Conservation (phyloP, 768 basidiomycete genomes). For the Rhodotorula toruloides region DNA sequence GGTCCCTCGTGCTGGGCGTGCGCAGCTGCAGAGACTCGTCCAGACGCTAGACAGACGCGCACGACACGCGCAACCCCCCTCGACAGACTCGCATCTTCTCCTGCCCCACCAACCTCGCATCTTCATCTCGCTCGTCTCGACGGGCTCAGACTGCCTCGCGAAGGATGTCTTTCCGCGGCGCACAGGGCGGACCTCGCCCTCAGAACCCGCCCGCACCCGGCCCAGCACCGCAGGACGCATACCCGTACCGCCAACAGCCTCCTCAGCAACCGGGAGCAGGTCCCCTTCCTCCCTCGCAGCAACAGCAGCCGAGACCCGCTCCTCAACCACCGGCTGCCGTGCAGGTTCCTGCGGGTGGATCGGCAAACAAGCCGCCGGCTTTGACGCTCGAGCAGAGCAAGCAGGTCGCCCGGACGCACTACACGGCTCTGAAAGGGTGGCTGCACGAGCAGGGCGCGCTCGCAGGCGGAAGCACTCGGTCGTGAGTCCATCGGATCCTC, state of each 20-base stretch:
- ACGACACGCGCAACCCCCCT: too few species aligned
- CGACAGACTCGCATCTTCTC: neutral
- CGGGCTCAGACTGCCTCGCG: neutral
- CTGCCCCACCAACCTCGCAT: too few species aligned
- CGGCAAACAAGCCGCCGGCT: constrained; percentile 10
- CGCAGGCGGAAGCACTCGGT: constrained; percentile 2
- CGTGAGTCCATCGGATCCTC: neutral
- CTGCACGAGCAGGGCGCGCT: constrained; percentile 21
- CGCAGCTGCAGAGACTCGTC: too few species aligned
- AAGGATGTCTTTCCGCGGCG: constrained; percentile 8
- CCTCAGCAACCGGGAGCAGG: constrained; percentile 3
- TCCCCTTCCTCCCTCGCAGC: neutral
- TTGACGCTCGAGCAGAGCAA: constrained; percentile 23
- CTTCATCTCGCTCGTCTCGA: neutral
- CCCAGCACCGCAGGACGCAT: too few species aligned
- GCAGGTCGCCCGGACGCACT: constrained; percentile 24
- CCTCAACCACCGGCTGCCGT: neutral
- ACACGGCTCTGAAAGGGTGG: constrained; percentile 29
- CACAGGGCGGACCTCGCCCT: neutral
- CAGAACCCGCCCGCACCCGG: constrained; percentile 12
- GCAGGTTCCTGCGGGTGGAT: neutral
- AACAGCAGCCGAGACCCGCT: constrained; percentile 1
- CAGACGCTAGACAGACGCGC: too few species aligned
- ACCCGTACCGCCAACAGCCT: neutral
- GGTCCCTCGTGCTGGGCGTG: too few species aligned